These are phyloP conservation scores for Solanum arcanum DNA, from an alignment of 257 asterid species.

Conservation along the genomic window DNA sequence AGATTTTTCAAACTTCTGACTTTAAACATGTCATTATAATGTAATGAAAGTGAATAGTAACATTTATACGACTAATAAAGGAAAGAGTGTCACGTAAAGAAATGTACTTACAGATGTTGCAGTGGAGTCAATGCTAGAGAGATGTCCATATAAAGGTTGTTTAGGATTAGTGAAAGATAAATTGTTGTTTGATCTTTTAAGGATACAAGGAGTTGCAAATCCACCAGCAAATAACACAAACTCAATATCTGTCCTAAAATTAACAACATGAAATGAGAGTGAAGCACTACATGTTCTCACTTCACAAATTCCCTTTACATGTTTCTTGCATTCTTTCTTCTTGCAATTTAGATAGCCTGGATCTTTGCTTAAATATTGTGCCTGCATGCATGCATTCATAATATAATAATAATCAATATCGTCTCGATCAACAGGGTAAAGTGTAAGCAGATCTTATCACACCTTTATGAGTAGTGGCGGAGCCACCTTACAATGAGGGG, in stretches of 20 bases:
- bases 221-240: slow-evolving; percentile 70
- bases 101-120: slow-evolving; percentile 43
- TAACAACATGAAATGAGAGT: slow-evolving; percentile 53
- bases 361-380: slow-evolving; percentile 57
- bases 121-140: slow-evolving; percentile 50
- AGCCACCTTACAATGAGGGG: too few species aligned
- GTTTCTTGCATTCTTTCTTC: slow-evolving; percentile 41
- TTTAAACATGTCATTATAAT: too few species aligned
- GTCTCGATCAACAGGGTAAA: not conserved
- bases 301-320: slow-evolving; percentile 19
- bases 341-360: slow-evolving; percentile 46
- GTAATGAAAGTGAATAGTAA: too few species aligned
- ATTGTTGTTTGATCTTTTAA: slow-evolving; percentile 18
- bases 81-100: not conserved
- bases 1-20: too few species aligned
- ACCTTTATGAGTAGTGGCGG: too few species aligned
- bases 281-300: slow-evolving; percentile 46
- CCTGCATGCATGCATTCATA: slow-evolving; percentile 43
- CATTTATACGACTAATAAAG: not conserved
- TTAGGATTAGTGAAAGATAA: slow-evolving; percentile 46
- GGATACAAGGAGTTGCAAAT: slow-evolving; percentile 47
- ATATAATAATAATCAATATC: not conserved
- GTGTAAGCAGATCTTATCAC: too few species aligned
- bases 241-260: slow-evolving; percentile 66
- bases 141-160: slow-evolving; percentile 56